A percentile compares a stretch with the other conserved stretches of the same genome.
phyloP scores from a whole-genome alignment of 768 basidiomycete genomes.

The Boletus rubropictus region DNA sequence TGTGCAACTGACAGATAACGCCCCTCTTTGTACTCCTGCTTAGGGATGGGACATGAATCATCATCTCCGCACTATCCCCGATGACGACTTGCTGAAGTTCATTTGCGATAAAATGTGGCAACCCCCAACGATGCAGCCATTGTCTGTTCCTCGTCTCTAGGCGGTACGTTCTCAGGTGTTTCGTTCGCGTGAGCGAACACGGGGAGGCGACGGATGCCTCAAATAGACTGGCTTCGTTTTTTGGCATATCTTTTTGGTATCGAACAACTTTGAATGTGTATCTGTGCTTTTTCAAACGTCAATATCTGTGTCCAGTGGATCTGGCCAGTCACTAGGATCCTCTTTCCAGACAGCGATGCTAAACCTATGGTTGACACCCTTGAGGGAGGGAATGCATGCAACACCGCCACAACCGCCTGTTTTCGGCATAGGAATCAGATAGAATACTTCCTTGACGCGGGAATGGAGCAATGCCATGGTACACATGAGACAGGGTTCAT shows the following conservation, averaged over 20 bases:
- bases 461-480: slow-evolving; percentile 94
- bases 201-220: background rate
- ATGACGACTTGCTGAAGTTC: slow-evolving; percentile 43
- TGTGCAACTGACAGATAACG: background rate
- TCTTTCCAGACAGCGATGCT: slow-evolving; percentile 62
- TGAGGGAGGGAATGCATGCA: slow-evolving; percentile 70
- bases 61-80: slow-evolving; percentile 43
- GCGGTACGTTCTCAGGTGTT: background rate
- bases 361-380: slow-evolving; percentile 88
- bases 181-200: background rate
- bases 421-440: slow-evolving; percentile 61
- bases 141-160: slow-evolving; percentile 15
- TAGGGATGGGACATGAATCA: slow-evolving; percentile 39
- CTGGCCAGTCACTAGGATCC: slow-evolving; percentile 4
- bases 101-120: slow-evolving; percentile 55
- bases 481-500: slow-evolving; percentile 98
- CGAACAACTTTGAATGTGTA: background rate
- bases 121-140: slow-evolving; percentile 25
- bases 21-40: background rate
- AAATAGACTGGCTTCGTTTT: background rate
- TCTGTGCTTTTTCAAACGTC: slow-evolving; percentile 25
- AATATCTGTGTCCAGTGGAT: slow-evolving; percentile 17
- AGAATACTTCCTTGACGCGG: slow-evolving; percentile 83
- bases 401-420: slow-evolving; percentile 86
- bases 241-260: background rate